Percentiles rank a stretch among this genome's conserved stretches.
phyloP scores from a whole-genome alignment of 371 early-diverging fungal species.

The Massospora cicadina region DNA sequence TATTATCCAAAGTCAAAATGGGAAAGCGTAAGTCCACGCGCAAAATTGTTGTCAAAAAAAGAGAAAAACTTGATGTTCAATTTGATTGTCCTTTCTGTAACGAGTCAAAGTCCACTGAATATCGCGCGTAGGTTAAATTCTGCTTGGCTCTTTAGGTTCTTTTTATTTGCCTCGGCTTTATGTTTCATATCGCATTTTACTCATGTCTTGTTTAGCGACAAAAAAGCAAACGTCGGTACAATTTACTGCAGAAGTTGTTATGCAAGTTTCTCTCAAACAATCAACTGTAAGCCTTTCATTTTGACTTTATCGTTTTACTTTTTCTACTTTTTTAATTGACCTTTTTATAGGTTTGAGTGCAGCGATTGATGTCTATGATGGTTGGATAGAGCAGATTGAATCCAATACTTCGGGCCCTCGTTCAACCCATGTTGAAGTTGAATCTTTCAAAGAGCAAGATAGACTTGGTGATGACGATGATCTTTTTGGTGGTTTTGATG shows the following conservation, averaged over 20 bases:
- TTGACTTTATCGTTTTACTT: not conserved
- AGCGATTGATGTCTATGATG: constrained; percentile 9
- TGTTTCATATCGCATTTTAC: too few species aligned
- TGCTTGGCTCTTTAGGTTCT: too few species aligned
- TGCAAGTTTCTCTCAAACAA: not conserved
- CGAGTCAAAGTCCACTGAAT: constrained; percentile 10
- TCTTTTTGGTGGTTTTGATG: not conserved
- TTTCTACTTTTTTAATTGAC: not conserved
- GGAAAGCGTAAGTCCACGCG: constrained; percentile 78
- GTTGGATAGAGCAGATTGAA: constrained; percentile 7
- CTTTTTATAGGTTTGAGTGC: constrained; percentile 1
- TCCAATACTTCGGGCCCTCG: not conserved
- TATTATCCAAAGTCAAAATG: constrained; percentile 23
- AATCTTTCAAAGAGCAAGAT: not conserved
- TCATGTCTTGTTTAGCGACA: not conserved
- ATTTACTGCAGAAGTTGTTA: constrained; percentile 6
- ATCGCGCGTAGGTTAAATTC: constrained; percentile 1
- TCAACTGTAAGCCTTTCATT: not conserved
- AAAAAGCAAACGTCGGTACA: not conserved
- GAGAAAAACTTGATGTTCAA: constrained; percentile 51
- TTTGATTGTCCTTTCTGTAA: constrained; percentile 86
- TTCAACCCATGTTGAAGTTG: not conserved
- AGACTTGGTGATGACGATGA: not conserved
- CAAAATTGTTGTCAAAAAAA: constrained; percentile 47
- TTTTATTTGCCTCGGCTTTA: too few species aligned